phyloP scores from a whole-genome alignment of 129 eudicot genomes.

The Helianthus annuus region HanXRQr2.0-SUNRISE NC_035449.2:171256585-171257084 shows the following conservation, averaged over 20 bases:
- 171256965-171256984: conserved; percentile 35
- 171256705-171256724: not conserved
- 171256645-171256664: conserved; percentile 4
- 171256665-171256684: not conserved
- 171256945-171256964: conserved; percentile 21
- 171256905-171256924: conserved; percentile 50
- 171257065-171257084: conserved; percentile 32
- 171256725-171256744: not conserved
- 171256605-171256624: conserved; percentile 3
- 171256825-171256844: conserved; percentile 13
- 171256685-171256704: not conserved
- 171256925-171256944: not conserved
- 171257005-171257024: conserved; percentile 23
- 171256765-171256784: not conserved
- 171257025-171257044: conserved; percentile 27
- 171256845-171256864: conserved; percentile 12
- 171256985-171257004: not conserved
- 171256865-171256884: conserved; percentile 16
- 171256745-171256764: not conserved
- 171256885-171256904: conserved; percentile 22
- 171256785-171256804: conserved; percentile 10
- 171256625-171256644: conserved; percentile 25
- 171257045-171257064: not conserved
- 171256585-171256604: too few species aligned
- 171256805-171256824: conserved; percentile 13